Base-by-base conservation (phyloP, 768 basidiomycete genomes). In the Pisolithus marmoratus region DNA sequence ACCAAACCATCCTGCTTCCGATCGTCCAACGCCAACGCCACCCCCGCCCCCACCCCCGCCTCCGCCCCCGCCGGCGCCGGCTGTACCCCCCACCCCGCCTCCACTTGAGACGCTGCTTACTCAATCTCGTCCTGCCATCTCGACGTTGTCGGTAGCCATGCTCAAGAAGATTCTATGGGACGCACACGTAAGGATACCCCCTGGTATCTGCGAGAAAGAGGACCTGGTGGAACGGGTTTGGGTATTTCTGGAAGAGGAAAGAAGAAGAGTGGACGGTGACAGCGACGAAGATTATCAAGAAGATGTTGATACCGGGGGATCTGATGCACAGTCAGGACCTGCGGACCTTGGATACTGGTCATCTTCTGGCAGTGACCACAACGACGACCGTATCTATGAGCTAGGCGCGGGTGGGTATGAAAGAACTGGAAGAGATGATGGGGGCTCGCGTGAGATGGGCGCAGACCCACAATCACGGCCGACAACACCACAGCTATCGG, bases 111-210 rank as follows among this genome's bases (percentile, higher is more conserved):
- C 55, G 37, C 74, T 96, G 4, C 72, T 94, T 2, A 70, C 72
- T 0, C 83, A 90, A 75, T 67, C 80, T 0, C 63, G 74, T 1
- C 78, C 78, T 7, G 73, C 75, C 14, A 68, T 94, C n/a, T 65
- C 74, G 2, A 67, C 74, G 3, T 73, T 95, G 14, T 81, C 85
- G 7, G 81, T 94, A 49, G 72, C 81, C 22, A 70, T 76, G n/a
- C 73, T 96, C 44, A 96, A 96, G 65, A 74, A 76, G 2, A 78
- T 95, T 19, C 67, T 96, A 20, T 90, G 83, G 62, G 82, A 82
- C 49, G 90, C 94, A 57, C 91, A 87, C 51, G 88, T 89, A 26
- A 74, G 84, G 60, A 63, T 78, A 49, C 67, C 66, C 19, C 59
- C 59, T 1, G 59, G 59, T 37, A 71, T 94, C 2, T 71, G 95